A percentile compares a stretch with the other conserved stretches of the same genome.
Evolutionary conservation across 257 asterid genomes (phyloP).

Genomic region (Salvia splendens): DNA sequence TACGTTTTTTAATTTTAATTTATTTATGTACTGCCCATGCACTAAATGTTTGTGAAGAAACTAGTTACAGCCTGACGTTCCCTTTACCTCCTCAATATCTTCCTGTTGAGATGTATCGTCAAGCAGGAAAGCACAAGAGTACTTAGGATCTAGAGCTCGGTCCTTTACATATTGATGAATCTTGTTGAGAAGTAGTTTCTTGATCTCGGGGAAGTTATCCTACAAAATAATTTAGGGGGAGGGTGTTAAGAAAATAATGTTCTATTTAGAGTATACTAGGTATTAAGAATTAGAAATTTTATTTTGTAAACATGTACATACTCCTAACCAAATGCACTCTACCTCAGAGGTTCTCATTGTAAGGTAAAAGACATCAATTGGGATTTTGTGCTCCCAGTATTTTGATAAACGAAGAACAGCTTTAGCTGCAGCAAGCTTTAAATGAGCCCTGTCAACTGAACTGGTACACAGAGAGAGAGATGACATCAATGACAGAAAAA

Average conservation of each 20-base stretch:
- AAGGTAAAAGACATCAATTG: constrained; percentile 75
- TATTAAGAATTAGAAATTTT: constrained; percentile 16
- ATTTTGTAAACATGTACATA: constrained; percentile 26
- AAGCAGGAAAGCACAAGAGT: constrained; percentile 85
- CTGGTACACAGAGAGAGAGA: constrained; percentile 48
- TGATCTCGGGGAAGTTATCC: constrained; percentile 84
- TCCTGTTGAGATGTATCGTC: constrained; percentile 60
- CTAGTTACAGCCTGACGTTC: not conserved
- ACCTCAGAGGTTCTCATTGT: constrained; percentile 87
- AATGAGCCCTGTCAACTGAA: constrained; percentile 80
- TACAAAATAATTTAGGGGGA: constrained; percentile 30
- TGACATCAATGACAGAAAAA: constrained; percentile 32
- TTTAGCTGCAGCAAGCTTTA: constrained; percentile 96
- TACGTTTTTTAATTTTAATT: no score
- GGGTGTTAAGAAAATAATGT: constrained; percentile 8
- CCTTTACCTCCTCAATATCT: constrained; percentile 69
- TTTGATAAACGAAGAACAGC: constrained; percentile 93
- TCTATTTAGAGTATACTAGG: not conserved
- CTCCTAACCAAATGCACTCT: constrained; percentile 31
- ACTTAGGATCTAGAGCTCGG: constrained; percentile 84
- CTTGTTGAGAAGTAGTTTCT: constrained; percentile 68
- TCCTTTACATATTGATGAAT: constrained; percentile 90
- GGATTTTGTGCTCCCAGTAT: constrained; percentile 94
- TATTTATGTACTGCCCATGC: not conserved
- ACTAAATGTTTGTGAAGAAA: constrained; percentile 6